Base-by-base conservation (phyloP, 1,284 basidiomycete genomes). In the Trichosporon inkin region DNA sequence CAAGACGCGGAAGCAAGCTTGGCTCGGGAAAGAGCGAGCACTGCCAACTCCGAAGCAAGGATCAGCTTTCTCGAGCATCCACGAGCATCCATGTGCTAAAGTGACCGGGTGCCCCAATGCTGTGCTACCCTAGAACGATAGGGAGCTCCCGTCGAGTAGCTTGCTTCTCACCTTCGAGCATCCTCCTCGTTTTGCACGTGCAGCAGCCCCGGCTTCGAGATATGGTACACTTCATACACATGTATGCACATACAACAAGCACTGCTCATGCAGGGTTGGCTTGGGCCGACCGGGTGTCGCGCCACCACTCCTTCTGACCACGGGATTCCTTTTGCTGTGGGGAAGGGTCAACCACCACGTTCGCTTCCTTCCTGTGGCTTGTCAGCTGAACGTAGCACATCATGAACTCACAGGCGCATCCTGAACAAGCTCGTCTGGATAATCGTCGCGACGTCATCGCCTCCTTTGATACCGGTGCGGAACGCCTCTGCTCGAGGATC, bases 341-440 rank as follows among this genome's bases (percentile, higher is more conserved):
- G 13, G 44, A 28, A 7, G 44, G 67, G 56, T 74, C 68, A 19
- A 75, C 72, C 8, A 58, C 41, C 13, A 75, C 67, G 3, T 65
- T 63, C 2, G 72, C 70, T 62, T 74, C 73, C 51, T 67, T 65
- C 55, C 72, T 74, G 56, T 39, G 24, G 6, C 28, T 13, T 34
- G 44, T 57, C 34, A 53, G 53, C 40, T 22, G 3, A 14, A 19
- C 14, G 10, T 10, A 3, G 7, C 36, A 38, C 13, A 8, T 14
- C 22, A 19, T 11, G 19, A 39, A 68, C 73, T 67, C 57, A 75
- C 70, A 76, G 55, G 24, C 65, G 65, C 73, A 76, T 73, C 11
- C 71, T 57, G 44, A 76, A 49, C 10, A 71, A 37, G 3, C 70
- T 67, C 3, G 67, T 66, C 39, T 62, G 60, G 6, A 68, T 67